Evolutionary conservation across 345 rosid species (phyloP).

Genomic region (Citrus reticulata): DNA sequence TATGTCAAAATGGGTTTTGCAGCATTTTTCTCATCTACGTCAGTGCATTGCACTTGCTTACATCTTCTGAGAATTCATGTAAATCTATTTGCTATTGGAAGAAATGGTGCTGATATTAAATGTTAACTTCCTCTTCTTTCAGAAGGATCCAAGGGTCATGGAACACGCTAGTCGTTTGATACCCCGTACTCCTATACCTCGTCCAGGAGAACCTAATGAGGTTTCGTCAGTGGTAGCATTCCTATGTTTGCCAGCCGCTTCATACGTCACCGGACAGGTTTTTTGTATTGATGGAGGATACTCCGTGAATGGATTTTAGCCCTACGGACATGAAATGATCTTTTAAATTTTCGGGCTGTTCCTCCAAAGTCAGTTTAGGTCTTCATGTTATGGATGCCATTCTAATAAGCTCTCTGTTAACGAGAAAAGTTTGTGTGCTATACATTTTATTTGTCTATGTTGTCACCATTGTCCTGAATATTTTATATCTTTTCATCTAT

Average conservation of each 20-base stretch:
- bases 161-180: neutral
- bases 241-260: constrained; percentile 34
- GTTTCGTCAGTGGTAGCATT: constrained; percentile 37
- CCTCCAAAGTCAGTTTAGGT: neutral
- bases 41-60: neutral
- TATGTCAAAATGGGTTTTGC: neutral
- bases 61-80: no score
- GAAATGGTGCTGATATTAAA: neutral
- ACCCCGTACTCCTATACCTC: constrained; percentile 26
- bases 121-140: neutral
- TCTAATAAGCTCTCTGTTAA: neutral
- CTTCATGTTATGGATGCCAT: neutral
- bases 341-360: neutral
- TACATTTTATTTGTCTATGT: no score
- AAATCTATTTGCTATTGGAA: no score
- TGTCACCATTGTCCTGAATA: no score
- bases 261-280: constrained; percentile 48
- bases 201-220: constrained; percentile 38
- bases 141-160: neutral
- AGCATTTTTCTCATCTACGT: neutral
- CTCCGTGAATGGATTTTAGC: neutral
- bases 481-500: no score
- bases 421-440: no score
- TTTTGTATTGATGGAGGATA: constrained; percentile 27
- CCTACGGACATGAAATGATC: no score